Conservation (phyloP, 345 rosid genomes). For the Citrus glauca region DNA sequence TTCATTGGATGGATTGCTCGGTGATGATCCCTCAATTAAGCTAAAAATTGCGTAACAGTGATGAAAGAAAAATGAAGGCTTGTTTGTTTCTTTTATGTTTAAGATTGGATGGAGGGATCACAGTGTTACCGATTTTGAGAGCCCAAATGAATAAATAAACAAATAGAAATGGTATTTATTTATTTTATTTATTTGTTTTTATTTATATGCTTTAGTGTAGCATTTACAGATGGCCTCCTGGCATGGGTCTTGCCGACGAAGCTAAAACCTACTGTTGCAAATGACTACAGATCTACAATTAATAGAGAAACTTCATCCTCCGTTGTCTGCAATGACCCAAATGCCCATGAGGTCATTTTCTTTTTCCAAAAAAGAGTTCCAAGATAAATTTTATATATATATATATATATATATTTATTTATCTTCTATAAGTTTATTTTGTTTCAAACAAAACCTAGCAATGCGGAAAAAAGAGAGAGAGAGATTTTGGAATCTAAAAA, state of each 20-base stretch:
- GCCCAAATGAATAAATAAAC: background rate
- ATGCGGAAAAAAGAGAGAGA: too few relatives aligned
- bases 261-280: conserved; percentile 1
- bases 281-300: conserved; percentile 6
- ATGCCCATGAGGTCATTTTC: background rate
- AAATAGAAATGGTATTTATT: background rate
- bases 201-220: too few relatives aligned
- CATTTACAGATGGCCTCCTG: background rate
- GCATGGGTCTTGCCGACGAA: conserved; percentile 21
- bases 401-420: too few relatives aligned
- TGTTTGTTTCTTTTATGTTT: background rate
- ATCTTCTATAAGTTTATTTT: too few relatives aligned
- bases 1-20: background rate
- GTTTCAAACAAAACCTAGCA: too few relatives aligned
- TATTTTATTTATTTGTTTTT: background rate
- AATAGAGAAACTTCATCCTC: conserved; percentile 19
- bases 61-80: background rate
- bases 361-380: background rate
- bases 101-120: background rate
- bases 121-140: background rate
- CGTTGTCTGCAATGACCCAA: background rate
- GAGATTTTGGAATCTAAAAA: background rate
- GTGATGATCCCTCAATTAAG: background rate
- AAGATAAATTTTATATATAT: too few relatives aligned
- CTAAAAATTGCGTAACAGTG: background rate